These are phyloP conservation scores for Candida oleophila DNA, from an alignment of 805 yeast species.

Conservation along the genomic window DNA sequence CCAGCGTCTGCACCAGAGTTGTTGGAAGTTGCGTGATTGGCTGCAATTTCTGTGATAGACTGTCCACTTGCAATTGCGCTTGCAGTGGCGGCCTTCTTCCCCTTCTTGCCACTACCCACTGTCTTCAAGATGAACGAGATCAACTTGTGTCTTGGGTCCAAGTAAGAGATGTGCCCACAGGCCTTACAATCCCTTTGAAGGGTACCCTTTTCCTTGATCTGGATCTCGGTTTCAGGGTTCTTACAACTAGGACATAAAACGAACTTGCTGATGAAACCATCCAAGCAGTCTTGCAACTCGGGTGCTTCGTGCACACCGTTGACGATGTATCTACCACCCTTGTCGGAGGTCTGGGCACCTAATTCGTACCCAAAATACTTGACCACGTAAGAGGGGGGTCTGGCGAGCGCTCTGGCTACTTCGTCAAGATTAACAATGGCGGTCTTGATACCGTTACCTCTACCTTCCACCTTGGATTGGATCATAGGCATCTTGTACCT, in stretches of 20 bases:
- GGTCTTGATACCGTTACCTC: slow-evolving; percentile 99
- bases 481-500: slow-evolving; percentile 99
- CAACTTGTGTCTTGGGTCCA: slow-evolving; percentile 84
- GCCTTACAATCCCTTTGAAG: slow-evolving; percentile 95
- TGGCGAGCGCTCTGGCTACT: slow-evolving; percentile 89
- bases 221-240: slow-evolving; percentile 95
- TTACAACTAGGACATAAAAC: slow-evolving; percentile 93
- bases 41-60: slow-evolving; percentile 76
- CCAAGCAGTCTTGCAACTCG: slow-evolving; percentile 89
- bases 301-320: slow-evolving; percentile 92
- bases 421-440: slow-evolving; percentile 87
- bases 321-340: slow-evolving; percentile 88
- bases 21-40: slow-evolving; percentile 36
- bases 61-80: slow-evolving; percentile 88
- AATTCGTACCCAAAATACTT: slow-evolving; percentile 95
- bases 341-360: slow-evolving; percentile 89
- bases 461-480: slow-evolving; percentile 95
- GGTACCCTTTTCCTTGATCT: slow-evolving; percentile 69
- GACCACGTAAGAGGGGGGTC: slow-evolving; percentile 90
- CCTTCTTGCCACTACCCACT: slow-evolving; percentile 66
- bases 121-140: slow-evolving; percentile 86
- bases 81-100: slow-evolving; percentile 82
- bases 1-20: slow-evolving; percentile 24
- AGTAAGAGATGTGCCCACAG: slow-evolving; percentile 85
- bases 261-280: slow-evolving; percentile 89